A percentile compares a stretch with the other conserved stretches of the same genome.
Evolutionary conservation across 176 grass and related monocot genomes (phyloP).

Genomic region (Carex pumila): DNA sequence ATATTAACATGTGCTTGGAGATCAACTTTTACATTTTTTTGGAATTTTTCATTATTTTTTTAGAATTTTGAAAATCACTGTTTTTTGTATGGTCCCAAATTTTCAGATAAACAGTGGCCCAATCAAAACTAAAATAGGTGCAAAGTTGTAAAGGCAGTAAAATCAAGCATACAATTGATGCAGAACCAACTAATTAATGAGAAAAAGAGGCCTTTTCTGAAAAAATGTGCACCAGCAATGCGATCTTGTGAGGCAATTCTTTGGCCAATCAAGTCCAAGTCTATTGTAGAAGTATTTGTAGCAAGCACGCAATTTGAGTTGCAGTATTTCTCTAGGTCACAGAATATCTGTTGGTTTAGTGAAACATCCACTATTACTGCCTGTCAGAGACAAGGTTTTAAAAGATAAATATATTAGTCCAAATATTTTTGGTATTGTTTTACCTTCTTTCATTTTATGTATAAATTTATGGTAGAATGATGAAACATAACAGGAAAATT

Average conservation of each 20-base stretch:
- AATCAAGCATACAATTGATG: neutral
- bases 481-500: too few relatives aligned
- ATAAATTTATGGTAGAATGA: too few relatives aligned
- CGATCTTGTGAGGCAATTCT: slow-evolving; percentile 53
- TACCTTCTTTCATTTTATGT: too few relatives aligned
- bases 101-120: too few relatives aligned
- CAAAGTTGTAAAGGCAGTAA: neutral
- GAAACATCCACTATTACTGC: slow-evolving; percentile 53
- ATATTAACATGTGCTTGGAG: too few relatives aligned
- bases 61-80: too few relatives aligned
- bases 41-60: too few relatives aligned
- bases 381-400: too few relatives aligned
- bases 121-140: neutral
- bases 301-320: slow-evolving; percentile 56
- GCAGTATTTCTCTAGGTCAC: slow-evolving; percentile 73
- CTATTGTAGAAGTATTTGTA: slow-evolving; percentile 82
- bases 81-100: too few relatives aligned
- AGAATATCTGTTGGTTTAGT: slow-evolving; percentile 74
- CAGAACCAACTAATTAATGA: neutral
- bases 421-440: too few relatives aligned
- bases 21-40: too few relatives aligned
- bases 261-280: slow-evolving; percentile 74
- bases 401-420: too few relatives aligned
- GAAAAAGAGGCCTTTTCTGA: slow-evolving; percentile 44
- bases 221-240: slow-evolving; percentile 77